Percentiles rank a stretch among this genome's conserved stretches.
Conservation (phyloP, 108 stramenopile species). For the Skeletonema costatum region DNA sequence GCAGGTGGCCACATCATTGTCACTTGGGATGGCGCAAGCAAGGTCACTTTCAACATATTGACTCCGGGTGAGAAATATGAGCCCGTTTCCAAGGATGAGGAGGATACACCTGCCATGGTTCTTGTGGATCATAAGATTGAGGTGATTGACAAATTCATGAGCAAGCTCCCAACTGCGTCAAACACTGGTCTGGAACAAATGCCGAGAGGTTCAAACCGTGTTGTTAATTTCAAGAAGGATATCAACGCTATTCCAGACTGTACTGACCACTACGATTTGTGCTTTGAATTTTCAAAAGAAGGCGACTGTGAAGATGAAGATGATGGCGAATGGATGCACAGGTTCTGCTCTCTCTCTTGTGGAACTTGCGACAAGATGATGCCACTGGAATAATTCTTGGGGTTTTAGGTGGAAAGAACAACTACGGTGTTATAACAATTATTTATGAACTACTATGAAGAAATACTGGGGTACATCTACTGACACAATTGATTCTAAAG, state of each 20-base stretch:
- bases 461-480: neutral
- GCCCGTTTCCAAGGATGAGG: neutral
- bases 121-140: neutral
- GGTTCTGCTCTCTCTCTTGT: constrained; percentile 8
- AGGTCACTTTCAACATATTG: constrained; percentile 62
- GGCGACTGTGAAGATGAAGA: constrained; percentile 33
- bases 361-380: constrained; percentile 4
- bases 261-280: constrained; percentile 10
- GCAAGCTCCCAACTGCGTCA: neutral
- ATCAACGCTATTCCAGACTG: constrained; percentile 26
- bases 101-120: neutral
- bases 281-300: constrained; percentile 20
- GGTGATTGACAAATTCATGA: constrained; percentile 16
- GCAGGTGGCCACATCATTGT: constrained; percentile 20
- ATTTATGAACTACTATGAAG: no score
- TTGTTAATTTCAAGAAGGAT: constrained; percentile 58
- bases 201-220: constrained; percentile 54
- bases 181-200: constrained; percentile 52
- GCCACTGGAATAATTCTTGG: neutral
- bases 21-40: constrained; percentile 57
- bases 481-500: neutral
- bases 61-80: constrained; percentile 24
- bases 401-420: no score
- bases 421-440: no score
- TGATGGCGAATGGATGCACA: constrained; percentile 15